Conservation (phyloP, 176 grass and related monocot species). For the Musa schizocarpa region DNA sequence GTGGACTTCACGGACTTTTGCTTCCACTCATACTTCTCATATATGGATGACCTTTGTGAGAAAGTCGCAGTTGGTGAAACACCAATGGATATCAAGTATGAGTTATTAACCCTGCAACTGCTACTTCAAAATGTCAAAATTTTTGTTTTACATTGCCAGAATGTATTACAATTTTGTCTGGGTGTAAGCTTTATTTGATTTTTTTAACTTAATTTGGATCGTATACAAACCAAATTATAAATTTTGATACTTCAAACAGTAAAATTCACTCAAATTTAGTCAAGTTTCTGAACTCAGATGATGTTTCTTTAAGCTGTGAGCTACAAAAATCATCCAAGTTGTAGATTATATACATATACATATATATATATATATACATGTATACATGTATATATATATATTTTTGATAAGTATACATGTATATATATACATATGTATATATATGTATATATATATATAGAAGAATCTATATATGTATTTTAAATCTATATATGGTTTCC, state of each 20-base stretch:
- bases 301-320: neutral
- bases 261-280: neutral
- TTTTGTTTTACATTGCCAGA: neutral
- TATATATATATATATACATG: too few relatives aligned
- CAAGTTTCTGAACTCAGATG: neutral
- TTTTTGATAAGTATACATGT: too few relatives aligned
- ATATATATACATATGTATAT: too few relatives aligned
- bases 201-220: too few relatives aligned
- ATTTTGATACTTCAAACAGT: neutral
- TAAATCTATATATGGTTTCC: too few relatives aligned
- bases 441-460: too few relatives aligned
- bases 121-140: neutral
- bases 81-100: conserved; percentile 72
- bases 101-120: neutral
- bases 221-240: neutral
- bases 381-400: too few relatives aligned
- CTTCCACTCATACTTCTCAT: conserved; percentile 88
- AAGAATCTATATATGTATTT: too few relatives aligned
- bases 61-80: conserved; percentile 48
- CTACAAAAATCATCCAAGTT: too few relatives aligned
- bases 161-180: neutral
- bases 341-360: neutral
- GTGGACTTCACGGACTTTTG: conserved; percentile 73
- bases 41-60: conserved; percentile 69
- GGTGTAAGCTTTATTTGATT: too few relatives aligned